Percentiles rank a stretch among this genome's conserved stretches.
These are phyloP conservation scores for Jaenimonas drosophilae DNA, from an alignment of 208 protist genomes.

Conservation along the genomic window DNA sequence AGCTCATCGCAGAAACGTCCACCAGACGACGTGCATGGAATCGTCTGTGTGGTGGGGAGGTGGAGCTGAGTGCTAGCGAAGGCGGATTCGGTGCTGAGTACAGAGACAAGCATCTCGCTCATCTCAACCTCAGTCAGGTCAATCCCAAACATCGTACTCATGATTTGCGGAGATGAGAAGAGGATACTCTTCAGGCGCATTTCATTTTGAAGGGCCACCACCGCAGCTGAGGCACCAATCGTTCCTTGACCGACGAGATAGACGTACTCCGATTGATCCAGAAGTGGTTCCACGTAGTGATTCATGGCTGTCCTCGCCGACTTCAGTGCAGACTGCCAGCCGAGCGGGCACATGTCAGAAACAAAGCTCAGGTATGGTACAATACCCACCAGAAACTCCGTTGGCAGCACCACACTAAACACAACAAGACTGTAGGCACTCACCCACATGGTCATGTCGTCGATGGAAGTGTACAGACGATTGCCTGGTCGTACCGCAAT, in stretches of 20 bases:
- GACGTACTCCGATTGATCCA: conserved; percentile 1
- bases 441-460: conserved; percentile 48
- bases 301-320: background rate
- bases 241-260: conserved; percentile 14
- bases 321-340: conserved; percentile 17
- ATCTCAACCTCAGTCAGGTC: conserved; percentile 3
- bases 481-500: conserved; percentile 20
- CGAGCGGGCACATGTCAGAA: conserved; percentile 22
- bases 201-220: conserved; percentile 8
- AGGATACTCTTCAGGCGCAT: conserved; percentile 9
- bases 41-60: conserved; percentile 14
- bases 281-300: background rate
- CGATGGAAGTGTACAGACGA: conserved; percentile 24
- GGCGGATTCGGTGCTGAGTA: conserved; percentile 14
- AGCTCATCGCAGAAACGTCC: too few species aligned
- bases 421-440: conserved; percentile 31
- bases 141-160: conserved; percentile 3
- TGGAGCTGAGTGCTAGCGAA: conserved; percentile 28
- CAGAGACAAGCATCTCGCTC: conserved; percentile 13
- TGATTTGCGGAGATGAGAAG: conserved; percentile 18
- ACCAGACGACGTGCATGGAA: conserved; percentile 24
- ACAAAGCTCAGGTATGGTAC: conserved; percentile 30
- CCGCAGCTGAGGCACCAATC: conserved; percentile 7
- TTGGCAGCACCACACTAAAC: conserved; percentile 41
- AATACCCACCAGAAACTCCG: conserved; percentile 14